Base-by-base conservation (phyloP, 2,329 filamentous ascomycete genomes). In the Neofusicoccum laricinum region DNA sequence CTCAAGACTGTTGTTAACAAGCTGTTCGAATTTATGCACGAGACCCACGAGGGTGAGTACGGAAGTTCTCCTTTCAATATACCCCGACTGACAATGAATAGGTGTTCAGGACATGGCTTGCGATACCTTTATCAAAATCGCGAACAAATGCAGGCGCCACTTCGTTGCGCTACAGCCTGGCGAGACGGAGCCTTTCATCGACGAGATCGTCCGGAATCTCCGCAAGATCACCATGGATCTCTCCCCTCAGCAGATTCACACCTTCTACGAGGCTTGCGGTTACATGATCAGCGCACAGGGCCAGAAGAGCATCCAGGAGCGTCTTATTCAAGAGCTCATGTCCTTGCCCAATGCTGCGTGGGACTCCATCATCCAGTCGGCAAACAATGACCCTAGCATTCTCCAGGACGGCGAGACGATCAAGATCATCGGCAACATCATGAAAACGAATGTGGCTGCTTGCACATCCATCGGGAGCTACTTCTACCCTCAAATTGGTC, bases 381-480 rank as follows among this genome's bases (percentile, higher is more conserved):
- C 95, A 25, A 95, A 92, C 63, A 85, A 90, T 66, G 89, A 97
- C 74, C 92, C 95, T 0, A 85, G 88, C 21, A 93, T 95, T 69
- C 84, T 99, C 12, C 92, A 98, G 76, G 93, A 98, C 73, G 84
- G 89, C 11, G 93, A 99, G 70, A 96, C 93, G 0, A 98, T 99
- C 81, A 99, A 99, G 82, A 89, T 99, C 69, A 93, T 99, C 67
- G 95, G 95, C 69, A 99, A 99, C 79, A 97, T 99, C 75, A 99
- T 99, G 95, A 99, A 99, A 86, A 99, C 95, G 0, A 99, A 99
- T 72, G 95, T 99, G 4, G 94, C 96, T n/a, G 95, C 95, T 40
- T 99, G 95, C 78, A 92, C 91, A 40, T 98, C 95, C 0, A 95
- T 99, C 65, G 95, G 96, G 38, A 88, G 92, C 61, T 99, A 98